Evolutionary conservation across 345 rosid species (phyloP).

Genomic region (Bruguiera sexangula): DNA sequence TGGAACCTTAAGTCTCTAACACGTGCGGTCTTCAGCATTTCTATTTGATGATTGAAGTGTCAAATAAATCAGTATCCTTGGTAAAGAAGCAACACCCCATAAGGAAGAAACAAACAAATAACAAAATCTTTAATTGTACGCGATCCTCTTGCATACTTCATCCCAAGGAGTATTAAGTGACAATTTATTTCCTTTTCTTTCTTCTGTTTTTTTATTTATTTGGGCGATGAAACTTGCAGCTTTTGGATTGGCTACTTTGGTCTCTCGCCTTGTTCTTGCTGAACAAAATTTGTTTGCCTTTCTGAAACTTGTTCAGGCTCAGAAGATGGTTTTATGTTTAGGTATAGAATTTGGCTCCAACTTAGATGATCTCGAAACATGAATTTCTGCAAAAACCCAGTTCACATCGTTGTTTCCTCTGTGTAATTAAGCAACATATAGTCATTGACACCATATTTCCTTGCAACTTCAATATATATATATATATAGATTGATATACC

Average conservation of each 20-base stretch:
- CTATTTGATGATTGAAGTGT: not conserved
- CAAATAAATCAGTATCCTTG: conserved; percentile 9
- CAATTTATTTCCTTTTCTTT: not conserved
- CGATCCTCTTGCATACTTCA: too few species aligned
- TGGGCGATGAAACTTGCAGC: conserved; percentile 9
- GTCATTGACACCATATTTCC: conserved; percentile 17
- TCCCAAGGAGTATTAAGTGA: too few species aligned
- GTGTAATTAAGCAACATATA: not conserved
- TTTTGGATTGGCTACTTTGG: conserved; percentile 7
- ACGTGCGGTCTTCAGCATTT: too few species aligned
- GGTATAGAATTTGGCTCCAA: too few species aligned
- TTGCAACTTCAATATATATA: conserved; percentile 30
- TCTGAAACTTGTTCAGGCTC: not conserved
- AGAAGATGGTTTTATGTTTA: not conserved
- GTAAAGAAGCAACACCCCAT: conserved; percentile 15
- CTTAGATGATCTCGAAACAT: too few species aligned
- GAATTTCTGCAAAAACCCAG: too few species aligned
- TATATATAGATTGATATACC: conserved; percentile 31
- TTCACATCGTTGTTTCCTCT: too few species aligned
- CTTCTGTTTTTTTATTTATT: not conserved
- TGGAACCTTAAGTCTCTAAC: too few species aligned
- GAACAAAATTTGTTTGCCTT: conserved; percentile 18
- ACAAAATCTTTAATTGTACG: not conserved
- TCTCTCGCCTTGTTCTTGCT: not conserved
- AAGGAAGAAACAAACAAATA: not conserved